phyloP scores from a whole-genome alignment of 345 rosid genomes.

The Brassica nigra region DNA sequence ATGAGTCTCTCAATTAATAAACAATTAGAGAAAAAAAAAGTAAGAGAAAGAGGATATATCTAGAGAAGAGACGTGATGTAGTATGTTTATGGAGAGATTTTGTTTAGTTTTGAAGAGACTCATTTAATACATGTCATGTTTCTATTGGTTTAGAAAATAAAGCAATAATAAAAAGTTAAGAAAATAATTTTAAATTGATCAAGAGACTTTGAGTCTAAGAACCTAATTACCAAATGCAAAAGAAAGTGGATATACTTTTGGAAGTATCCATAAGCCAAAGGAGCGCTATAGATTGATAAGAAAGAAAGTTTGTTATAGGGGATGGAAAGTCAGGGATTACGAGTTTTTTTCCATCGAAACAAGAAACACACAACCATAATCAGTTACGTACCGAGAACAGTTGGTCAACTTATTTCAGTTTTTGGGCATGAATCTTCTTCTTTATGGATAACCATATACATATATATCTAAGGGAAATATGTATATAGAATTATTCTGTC shows the following conservation, averaged over 20 bases:
- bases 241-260: conserved; percentile 6
- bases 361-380: conserved; percentile 17
- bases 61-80: no score
- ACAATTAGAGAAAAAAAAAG: no score
- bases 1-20: no score
- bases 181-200: no score
- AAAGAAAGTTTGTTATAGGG: not conserved
- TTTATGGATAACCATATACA: not conserved
- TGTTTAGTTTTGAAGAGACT: no score
- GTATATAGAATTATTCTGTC: not conserved
- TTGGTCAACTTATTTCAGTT: conserved; percentile 2
- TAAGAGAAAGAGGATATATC: no score
- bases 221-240: not conserved
- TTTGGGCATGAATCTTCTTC: not conserved
- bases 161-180: no score
- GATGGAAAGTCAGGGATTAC: not conserved
- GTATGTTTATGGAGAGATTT: no score
- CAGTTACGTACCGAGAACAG: conserved; percentile 12
- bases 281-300: not conserved
- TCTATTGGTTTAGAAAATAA: no score
- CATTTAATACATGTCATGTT: no score
- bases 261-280: conserved; percentile 30
- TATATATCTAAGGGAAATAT: not conserved
- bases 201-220: no score
- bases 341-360: conserved; percentile 1